These are phyloP conservation scores for Hypericum perforatum DNA, from an alignment of 345 rosid species.

Conservation along the genomic window DNA sequence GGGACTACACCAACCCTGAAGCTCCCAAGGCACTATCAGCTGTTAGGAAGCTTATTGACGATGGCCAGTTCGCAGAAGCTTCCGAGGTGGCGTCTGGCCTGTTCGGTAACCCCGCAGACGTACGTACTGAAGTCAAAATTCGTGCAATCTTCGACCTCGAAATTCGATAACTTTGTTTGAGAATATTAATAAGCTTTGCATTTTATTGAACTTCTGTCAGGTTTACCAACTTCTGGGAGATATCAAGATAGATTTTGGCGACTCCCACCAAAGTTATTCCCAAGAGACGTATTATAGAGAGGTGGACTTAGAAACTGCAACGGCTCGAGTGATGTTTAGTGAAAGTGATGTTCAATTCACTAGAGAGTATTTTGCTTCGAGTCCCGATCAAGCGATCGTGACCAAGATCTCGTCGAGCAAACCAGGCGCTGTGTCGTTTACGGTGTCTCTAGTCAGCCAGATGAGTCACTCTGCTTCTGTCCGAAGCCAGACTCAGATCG, in stretches of 20 bases:
- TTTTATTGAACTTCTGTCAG: constrained; percentile 30
- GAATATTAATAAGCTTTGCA: neutral
- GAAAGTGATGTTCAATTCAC: constrained; percentile 49
- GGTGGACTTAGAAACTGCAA: constrained; percentile 79
- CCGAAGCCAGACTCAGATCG: constrained; percentile 40
- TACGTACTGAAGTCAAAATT: constrained; percentile 10
- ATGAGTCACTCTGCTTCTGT: constrained; percentile 43
- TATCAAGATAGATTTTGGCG: constrained; percentile 64
- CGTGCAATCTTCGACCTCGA: too few relatives aligned
- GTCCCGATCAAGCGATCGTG: constrained; percentile 59
- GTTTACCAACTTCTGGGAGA: constrained; percentile 85
- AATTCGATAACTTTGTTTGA: neutral
- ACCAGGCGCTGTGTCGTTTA: constrained; percentile 59
- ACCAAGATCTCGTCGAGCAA: constrained; percentile 55
- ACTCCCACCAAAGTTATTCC: constrained; percentile 51
- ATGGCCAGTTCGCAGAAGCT: constrained; percentile 56
- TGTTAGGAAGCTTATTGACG: constrained; percentile 65
- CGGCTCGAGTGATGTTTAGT: constrained; percentile 51
- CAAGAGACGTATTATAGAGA: constrained; percentile 68
- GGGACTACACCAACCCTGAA: constrained; percentile 49
- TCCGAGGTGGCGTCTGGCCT: constrained; percentile 51
- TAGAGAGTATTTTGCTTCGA: constrained; percentile 67
- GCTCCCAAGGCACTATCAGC: constrained; percentile 50
- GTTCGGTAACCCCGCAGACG: constrained; percentile 60
- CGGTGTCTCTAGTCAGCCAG: constrained; percentile 49